A percentile compares a stretch with the other conserved stretches of the same genome.
These are phyloP conservation scores for Acacia crassicarpa DNA, from an alignment of 306 rosid genomes.

Conservation along the genomic window DNA sequence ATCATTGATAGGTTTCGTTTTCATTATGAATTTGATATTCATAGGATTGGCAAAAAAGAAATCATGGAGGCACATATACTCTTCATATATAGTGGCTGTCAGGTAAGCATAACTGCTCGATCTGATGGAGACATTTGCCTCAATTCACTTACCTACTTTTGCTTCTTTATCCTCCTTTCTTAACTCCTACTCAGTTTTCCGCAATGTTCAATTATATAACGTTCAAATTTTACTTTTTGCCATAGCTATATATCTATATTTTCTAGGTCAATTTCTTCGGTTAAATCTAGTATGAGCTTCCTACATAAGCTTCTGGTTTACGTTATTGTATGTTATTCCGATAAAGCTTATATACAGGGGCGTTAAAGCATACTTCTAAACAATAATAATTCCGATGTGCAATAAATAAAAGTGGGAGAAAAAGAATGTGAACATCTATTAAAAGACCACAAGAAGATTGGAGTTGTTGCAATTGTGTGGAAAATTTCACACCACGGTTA, in stretches of 20 bases:
- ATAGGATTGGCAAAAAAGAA: not conserved
- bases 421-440: not conserved
- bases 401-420: not conserved
- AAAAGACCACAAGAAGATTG: not conserved
- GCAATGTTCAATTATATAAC: not conserved
- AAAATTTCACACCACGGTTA: not conserved
- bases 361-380: not conserved
- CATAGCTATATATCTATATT: not conserved
- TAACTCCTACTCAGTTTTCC: not conserved
- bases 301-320: not conserved
- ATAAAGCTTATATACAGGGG: not conserved
- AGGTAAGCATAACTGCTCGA: slow-evolving; percentile 10
- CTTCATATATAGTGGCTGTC: not conserved
- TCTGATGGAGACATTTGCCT: slow-evolving; percentile 14
- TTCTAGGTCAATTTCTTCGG: not conserved
- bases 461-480: not conserved
- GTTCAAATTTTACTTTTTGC: not conserved
- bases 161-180: not conserved
- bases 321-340: not conserved
- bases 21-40: not conserved
- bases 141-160: not conserved
- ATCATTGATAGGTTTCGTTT: not conserved
- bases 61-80: slow-evolving; percentile 4
- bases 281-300: not conserved
- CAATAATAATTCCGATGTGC: not conserved